Percentiles rank a stretch among this genome's conserved stretches.
These are phyloP conservation scores for Cicer cuneatum DNA, from an alignment of 306 rosid species.

Conservation along the genomic window DNA sequence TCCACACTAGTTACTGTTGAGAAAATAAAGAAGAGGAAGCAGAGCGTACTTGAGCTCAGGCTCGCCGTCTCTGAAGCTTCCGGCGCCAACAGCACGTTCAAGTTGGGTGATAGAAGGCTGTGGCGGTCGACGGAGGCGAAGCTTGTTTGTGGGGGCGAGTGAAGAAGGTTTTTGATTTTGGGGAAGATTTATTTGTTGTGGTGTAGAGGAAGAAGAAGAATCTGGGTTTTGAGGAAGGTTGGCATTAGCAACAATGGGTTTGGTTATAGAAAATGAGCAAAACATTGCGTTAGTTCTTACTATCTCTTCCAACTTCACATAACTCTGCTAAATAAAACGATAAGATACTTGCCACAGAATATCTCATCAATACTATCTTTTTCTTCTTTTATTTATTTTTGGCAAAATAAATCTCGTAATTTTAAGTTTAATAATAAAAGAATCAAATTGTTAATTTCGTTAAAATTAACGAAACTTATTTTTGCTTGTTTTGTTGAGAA, in stretches of 20 bases:
- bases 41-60: slow-evolving; percentile 49
- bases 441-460: too few relatives aligned
- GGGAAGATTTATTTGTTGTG: slow-evolving; percentile 39
- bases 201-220: slow-evolving; percentile 39
- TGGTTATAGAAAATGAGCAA: slow-evolving; percentile 54
- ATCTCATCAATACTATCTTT: too few relatives aligned
- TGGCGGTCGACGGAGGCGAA: slow-evolving; percentile 39
- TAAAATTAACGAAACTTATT: too few relatives aligned
- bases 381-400: too few relatives aligned
- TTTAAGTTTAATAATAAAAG: too few relatives aligned
- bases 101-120: slow-evolving; percentile 65
- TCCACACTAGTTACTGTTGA: too few relatives aligned
- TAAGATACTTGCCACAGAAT: too few relatives aligned
- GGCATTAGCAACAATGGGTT: slow-evolving; percentile 46
- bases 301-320: too few relatives aligned
- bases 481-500: too few relatives aligned
- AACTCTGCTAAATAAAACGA: too few relatives aligned
- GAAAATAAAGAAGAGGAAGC: neutral
- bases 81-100: slow-evolving; percentile 80
- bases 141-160: slow-evolving; percentile 16
- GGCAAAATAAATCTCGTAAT: too few relatives aligned
- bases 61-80: slow-evolving; percentile 81
- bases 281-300: slow-evolving; percentile 45
- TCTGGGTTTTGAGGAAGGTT: slow-evolving; percentile 44
- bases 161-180: slow-evolving; percentile 43